phyloP scores from a whole-genome alignment of 768 basidiomycete species.

The Steccherinum ochraceum region DNA sequence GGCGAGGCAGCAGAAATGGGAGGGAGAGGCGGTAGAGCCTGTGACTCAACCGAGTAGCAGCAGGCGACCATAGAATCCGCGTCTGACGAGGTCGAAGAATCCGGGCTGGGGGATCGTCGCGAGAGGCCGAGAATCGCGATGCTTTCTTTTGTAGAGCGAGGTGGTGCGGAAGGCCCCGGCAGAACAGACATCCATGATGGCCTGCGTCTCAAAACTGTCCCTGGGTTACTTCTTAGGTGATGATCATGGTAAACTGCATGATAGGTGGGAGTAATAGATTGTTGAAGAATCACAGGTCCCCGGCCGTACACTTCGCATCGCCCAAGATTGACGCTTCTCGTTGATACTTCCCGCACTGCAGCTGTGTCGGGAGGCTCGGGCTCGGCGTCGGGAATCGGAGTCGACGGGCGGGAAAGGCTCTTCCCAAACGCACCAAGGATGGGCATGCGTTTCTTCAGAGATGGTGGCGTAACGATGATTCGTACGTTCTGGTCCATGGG shows the following conservation, averaged over 20 bases:
- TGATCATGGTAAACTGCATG: neutral
- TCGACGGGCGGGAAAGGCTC: neutral
- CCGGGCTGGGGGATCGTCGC: slow-evolving; percentile 3
- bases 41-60: neutral
- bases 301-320: neutral
- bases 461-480: neutral
- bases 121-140: slow-evolving; percentile 11
- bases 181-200: neutral
- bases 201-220: neutral
- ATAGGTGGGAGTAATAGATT: neutral
- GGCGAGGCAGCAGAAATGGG: neutral
- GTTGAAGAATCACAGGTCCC: neutral
- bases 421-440: neutral
- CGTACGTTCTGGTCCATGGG: neutral
- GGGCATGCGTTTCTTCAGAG: neutral
- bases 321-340: neutral
- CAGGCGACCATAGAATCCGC: neutral
- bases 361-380: neutral
- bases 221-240: neutral
- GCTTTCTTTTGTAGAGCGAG: slow-evolving; percentile 10
- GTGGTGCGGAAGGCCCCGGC: neutral
- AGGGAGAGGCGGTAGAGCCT: neutral
- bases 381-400: neutral
- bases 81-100: neutral
- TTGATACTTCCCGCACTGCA: neutral